A percentile compares a stretch with the other conserved stretches of the same genome.
Evolutionary conservation across 805 yeast genomes (phyloP).

Genomic region (Candida odintsovae): DNA sequence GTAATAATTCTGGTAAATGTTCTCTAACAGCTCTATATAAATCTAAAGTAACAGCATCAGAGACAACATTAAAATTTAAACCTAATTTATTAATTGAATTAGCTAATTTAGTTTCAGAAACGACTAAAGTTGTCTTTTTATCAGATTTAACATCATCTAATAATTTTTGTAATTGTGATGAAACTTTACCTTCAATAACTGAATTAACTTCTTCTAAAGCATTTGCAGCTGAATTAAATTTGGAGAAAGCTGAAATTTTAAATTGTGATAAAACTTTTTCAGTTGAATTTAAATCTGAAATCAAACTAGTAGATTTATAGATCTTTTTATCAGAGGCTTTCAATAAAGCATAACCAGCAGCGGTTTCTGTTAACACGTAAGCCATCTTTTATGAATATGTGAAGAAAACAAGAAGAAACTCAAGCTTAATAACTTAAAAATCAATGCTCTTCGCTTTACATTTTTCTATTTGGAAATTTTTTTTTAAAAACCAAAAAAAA

Average conservation of each 20-base stretch:
- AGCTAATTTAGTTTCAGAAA: slow-evolving; percentile 92
- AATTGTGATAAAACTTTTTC: slow-evolving; percentile 86
- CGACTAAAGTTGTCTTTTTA: slow-evolving; percentile 83
- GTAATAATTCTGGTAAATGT: slow-evolving; percentile 87
- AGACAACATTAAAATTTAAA: slow-evolving; percentile 77
- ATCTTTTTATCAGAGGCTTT: slow-evolving; percentile 97
- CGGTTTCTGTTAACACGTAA: slow-evolving; percentile 91
- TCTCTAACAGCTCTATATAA: slow-evolving; percentile 94
- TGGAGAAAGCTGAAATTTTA: slow-evolving; percentile 92
- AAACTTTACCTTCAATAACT: slow-evolving; percentile 88
- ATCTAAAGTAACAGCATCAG: slow-evolving; percentile 93
- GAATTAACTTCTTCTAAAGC: slow-evolving; percentile 95
- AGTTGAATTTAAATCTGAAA: slow-evolving; percentile 73
- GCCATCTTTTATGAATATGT: slow-evolving; percentile 43
- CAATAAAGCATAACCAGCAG: slow-evolving; percentile 97
- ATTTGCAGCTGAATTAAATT: slow-evolving; percentile 89
- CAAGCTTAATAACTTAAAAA: background rate
- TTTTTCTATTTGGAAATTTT: slow-evolving; percentile 2
- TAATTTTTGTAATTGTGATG: slow-evolving; percentile 71
- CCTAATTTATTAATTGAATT: slow-evolving; percentile 95
- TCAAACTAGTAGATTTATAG: slow-evolving; percentile 71
- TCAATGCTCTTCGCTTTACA: background rate
- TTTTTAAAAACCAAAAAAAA: slow-evolving; percentile 2
- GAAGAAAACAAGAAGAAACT: background rate
- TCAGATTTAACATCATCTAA: slow-evolving; percentile 72